Base-by-base conservation (phyloP, 139 green algal genomes). In the Tetradesmus lagerheimii region DNA sequence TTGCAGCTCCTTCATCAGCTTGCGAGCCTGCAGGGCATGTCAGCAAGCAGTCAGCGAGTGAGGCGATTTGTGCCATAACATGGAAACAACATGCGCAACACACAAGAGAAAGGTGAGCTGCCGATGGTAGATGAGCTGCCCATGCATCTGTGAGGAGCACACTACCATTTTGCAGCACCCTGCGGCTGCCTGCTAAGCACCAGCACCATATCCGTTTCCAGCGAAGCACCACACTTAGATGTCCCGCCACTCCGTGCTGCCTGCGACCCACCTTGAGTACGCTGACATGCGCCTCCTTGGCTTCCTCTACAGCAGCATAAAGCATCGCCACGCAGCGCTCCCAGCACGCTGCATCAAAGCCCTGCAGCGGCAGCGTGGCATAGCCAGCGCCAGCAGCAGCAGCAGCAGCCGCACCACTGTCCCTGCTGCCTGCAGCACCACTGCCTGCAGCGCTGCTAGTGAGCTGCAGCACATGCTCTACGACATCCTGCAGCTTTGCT, bases 1-100 rank as follows among this genome's bases (percentile, higher is more conserved):
- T 89, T 96, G 92, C 81, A 98, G 90, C 83, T 98, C 96, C 64
- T 96, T 96, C 12, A 96, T 85, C n/a, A 97, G 86, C 82, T 91
- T 89, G 87, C 95, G 97, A 27, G 96, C 96, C 85, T 94, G 88
- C 31, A 43, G 75, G 41, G 23, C 11, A 45, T 8, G 37, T 31
- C 34, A 67, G 64, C 23, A 75, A 23, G 34, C 29, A 31, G 11
- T 47, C 12, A 74, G 45, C 23, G 80, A 47, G 4, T 29, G 18
- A 81, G 62, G 5, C 6, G 12, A 18, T 62, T 62, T 14, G 47
- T 18, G 47, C 12, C 47, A 18, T 62, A 1, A 62, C 12, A 62
- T 14, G 18, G 12, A 62, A 14, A 62, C 8, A 62, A 50, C 47
- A 20, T 11, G 47, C 47, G 12, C 47, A 62, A 16, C 47, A 62